A percentile compares a stretch with the other conserved stretches of the same genome.
Evolutionary conservation across 805 yeast species (phyloP).

Genomic region (Saturnispora quitensis): DNA sequence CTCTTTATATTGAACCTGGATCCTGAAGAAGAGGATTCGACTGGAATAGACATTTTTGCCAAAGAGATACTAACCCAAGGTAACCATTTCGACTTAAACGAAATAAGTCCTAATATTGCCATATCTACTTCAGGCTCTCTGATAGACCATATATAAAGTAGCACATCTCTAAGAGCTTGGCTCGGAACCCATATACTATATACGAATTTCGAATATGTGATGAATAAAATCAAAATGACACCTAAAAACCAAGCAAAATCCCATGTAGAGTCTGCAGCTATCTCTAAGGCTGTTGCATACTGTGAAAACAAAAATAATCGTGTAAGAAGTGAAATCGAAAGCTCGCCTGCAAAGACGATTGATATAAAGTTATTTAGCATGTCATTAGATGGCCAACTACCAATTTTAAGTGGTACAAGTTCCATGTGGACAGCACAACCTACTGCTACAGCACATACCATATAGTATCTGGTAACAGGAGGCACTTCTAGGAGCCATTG

Average conservation of each 20-base stretch:
- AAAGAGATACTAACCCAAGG: conserved; percentile 31
- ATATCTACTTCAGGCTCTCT: conserved; percentile 34
- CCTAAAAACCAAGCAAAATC: conserved; percentile 34
- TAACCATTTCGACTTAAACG: conserved; percentile 22
- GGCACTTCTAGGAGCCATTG: conserved; percentile 37
- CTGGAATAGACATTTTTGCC: conserved; percentile 7
- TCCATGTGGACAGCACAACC: conserved; percentile 29
- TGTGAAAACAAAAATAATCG: conserved; percentile 30
- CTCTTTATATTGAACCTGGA: conserved; percentile 6
- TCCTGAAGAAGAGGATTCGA: background rate
- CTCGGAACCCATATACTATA: conserved; percentile 30
- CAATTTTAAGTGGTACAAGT: conserved; percentile 4
- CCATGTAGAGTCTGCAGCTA: conserved; percentile 22
- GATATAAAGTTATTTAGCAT: conserved; percentile 27
- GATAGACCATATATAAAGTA: conserved; percentile 40
- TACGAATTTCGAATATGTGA: conserved; percentile 24
- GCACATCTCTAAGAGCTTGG: conserved; percentile 27
- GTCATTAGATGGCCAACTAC: background rate
- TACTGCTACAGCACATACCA: conserved; percentile 25
- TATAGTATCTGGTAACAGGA: conserved; percentile 35
- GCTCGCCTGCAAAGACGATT: conserved; percentile 31
- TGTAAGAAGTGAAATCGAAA: conserved; percentile 30
- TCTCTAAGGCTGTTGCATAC: conserved; percentile 33
- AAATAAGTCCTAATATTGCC: conserved; percentile 30
- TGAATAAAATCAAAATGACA: conserved; percentile 23